Conservation (phyloP, 441 rosid genomes). For the Theobroma grandiflorum region DNA sequence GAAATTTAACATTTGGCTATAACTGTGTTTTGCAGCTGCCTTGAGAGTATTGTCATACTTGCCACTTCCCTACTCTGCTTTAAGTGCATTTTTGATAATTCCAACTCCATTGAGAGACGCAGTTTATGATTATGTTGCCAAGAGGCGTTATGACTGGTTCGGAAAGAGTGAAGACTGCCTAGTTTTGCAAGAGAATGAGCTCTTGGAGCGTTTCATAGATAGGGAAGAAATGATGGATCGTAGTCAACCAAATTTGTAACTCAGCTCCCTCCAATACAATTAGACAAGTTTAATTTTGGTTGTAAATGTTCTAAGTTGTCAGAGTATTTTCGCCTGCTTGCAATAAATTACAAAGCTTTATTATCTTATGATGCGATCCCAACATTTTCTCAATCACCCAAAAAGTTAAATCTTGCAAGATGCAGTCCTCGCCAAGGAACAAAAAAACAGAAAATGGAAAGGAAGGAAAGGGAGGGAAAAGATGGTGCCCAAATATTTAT, state of each 20-base stretch:
- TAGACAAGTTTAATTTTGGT: not conserved
- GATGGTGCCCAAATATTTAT: not conserved
- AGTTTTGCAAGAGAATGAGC: conserved; percentile 70
- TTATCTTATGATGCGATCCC: not conserved
- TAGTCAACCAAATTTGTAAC: conserved; percentile 30
- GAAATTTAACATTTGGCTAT: not conserved
- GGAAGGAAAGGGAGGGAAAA: not conserved
- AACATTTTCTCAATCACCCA: not conserved
- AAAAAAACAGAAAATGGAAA: not conserved
- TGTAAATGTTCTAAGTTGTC: not conserved
- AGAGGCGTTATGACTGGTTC: conserved; percentile 78
- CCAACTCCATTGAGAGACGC: conserved; percentile 87
- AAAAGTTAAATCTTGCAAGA: not conserved
- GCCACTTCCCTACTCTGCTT: conserved; percentile 79
- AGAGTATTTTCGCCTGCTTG: not conserved
- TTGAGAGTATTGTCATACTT: conserved; percentile 76
- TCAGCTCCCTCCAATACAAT: not conserved
- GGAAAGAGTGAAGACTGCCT: conserved; percentile 81
- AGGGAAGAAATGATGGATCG: conserved; percentile 69
- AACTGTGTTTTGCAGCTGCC: conserved; percentile 72
- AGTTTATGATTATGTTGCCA: conserved; percentile 79
- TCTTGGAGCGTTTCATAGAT: conserved; percentile 83
- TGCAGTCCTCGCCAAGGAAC: not conserved
- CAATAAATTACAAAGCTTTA: not conserved
- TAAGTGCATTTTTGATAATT: conserved; percentile 59